These are phyloP conservation scores for Salix arbutifolia DNA, from an alignment of 345 rosid species.

Conservation along the genomic window DNA sequence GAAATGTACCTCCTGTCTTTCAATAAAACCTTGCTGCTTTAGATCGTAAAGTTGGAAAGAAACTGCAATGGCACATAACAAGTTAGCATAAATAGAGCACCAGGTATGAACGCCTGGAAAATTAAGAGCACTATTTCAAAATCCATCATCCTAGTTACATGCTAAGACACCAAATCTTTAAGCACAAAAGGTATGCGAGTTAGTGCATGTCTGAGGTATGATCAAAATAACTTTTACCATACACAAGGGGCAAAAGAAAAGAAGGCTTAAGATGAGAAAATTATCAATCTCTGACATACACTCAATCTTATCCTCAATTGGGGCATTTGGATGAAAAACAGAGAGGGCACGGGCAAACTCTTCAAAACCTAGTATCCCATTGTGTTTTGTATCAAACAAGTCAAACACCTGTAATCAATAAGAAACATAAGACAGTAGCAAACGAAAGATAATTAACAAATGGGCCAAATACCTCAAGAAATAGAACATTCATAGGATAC, in stretches of 20 bases:
- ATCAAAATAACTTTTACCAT: neutral
- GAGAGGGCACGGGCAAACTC: slow-evolving; percentile 99
- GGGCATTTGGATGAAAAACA: slow-evolving; percentile 95
- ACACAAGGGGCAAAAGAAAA: neutral
- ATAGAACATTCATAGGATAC: neutral
- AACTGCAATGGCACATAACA: slow-evolving; percentile 47
- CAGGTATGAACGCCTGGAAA: neutral
- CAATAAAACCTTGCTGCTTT: slow-evolving; percentile 98
- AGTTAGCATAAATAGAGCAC: slow-evolving; percentile 3
- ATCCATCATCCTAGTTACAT: neutral
- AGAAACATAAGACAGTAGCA: neutral
- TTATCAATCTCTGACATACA: slow-evolving; percentile 39
- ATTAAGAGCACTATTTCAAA: neutral
- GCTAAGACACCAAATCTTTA: neutral
- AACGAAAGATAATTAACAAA: neutral
- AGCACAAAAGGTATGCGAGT: neutral
- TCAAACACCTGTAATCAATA: slow-evolving; percentile 72
- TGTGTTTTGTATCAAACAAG: slow-evolving; percentile 93
- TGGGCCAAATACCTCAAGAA: neutral
- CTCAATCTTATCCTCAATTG: slow-evolving; percentile 87
- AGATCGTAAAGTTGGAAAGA: slow-evolving; percentile 96
- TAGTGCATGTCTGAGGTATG: neutral
- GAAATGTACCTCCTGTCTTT: slow-evolving; percentile 83
- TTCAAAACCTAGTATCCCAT: slow-evolving; percentile 94
- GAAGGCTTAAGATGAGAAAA: neutral